A percentile compares a stretch with the other conserved stretches of the same genome.
Evolutionary conservation across 2,329 filamentous ascomycete genomes (phyloP).

Genomic region (Phaeophleospora eucalypticola): DNA sequence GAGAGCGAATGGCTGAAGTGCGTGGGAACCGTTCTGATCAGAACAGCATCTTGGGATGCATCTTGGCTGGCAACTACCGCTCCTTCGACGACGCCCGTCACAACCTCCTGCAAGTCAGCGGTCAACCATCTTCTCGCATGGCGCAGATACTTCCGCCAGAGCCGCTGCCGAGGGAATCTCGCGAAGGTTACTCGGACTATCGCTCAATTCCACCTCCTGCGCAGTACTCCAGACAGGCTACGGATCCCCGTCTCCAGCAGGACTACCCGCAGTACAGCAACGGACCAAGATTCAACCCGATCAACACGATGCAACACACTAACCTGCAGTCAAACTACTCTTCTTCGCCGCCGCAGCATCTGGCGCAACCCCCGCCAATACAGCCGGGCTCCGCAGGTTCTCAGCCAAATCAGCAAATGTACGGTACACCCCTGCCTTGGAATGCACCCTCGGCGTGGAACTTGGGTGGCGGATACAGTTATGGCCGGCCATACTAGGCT

Average conservation of each 20-base stretch:
- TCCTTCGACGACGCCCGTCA: conserved; percentile 67
- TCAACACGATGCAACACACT: neutral
- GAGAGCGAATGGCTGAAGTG: conserved; percentile 41
- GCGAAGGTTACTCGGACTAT: neutral
- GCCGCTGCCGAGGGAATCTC: neutral
- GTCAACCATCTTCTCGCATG: neutral
- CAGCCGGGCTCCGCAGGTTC: no score
- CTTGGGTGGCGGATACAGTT: no score
- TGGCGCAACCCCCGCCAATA: neutral
- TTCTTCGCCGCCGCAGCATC: neutral
- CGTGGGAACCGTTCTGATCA: conserved; percentile 26
- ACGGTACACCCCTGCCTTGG: no score
- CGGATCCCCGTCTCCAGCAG: conserved; percentile 1
- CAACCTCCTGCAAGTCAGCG: neutral
- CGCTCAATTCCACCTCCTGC: neutral
- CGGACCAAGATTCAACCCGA: neutral
- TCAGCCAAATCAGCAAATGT: no score
- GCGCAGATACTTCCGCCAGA: neutral
- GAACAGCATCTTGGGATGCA: conserved; percentile 62
- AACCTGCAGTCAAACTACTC: neutral
- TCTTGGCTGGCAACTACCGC: conserved; percentile 75
- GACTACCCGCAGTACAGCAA: neutral
- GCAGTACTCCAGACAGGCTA: conserved; percentile 1
- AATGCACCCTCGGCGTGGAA: no score
- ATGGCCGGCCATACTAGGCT: no score